Conservation (phyloP, 768 basidiomycete species). For the Boletus eberwhitei region DNA sequence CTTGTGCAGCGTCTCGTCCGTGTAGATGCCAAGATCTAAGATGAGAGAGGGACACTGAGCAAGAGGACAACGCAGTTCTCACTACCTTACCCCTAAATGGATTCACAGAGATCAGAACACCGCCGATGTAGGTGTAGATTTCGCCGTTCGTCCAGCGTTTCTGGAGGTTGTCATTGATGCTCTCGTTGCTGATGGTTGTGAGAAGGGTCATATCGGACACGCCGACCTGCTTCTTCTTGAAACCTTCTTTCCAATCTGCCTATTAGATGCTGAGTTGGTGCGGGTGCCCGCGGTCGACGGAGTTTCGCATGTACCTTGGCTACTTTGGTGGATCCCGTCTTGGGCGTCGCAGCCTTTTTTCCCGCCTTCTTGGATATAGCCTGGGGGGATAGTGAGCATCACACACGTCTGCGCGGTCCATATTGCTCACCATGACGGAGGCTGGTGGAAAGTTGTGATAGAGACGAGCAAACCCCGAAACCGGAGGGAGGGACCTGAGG, state of each 20-base stretch:
- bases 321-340: conserved; percentile 59
- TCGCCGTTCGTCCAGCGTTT: conserved; percentile 93
- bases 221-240: conserved; percentile 99
- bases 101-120: conserved; percentile 98
- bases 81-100: conserved; percentile 80
- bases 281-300: background rate
- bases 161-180: conserved; percentile 96
- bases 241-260: conserved; percentile 99
- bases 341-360: conserved; percentile 70
- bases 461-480: conserved; percentile 13
- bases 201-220: conserved; percentile 98
- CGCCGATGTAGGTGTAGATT: conserved; percentile 99
- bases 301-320: conserved; percentile 58
- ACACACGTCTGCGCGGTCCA: background rate
- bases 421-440: conserved; percentile 23
- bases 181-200: conserved; percentile 95
- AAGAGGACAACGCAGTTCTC: background rate
- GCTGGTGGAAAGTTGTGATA: conserved; percentile 1
- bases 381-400: conserved; percentile 35
- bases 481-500: background rate
- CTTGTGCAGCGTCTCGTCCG: conserved; percentile 76
- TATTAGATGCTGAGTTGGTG: conserved; percentile 31
- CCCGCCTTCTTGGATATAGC: conserved; percentile 89
- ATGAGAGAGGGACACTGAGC: conserved; percentile 6
- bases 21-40: conserved; percentile 95